Evolutionary conservation across 176 grass and related monocot species (phyloP).

Genomic region (Triticum turgidum): DNA sequence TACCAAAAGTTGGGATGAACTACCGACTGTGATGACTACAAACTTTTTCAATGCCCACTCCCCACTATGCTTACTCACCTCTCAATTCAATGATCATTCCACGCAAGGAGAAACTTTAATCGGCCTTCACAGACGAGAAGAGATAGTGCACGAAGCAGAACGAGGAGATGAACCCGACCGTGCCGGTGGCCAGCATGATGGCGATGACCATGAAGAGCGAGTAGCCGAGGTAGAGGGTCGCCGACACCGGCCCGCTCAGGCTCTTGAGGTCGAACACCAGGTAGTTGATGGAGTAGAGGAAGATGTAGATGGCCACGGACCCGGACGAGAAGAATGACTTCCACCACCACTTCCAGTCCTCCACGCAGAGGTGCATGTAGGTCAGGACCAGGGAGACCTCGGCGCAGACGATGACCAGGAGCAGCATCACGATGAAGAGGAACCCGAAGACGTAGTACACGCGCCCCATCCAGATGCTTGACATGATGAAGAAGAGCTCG

Average conservation of each 20-base stretch:
- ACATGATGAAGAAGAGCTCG: constrained; percentile 90
- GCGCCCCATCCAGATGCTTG: constrained; percentile 78
- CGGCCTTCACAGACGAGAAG: constrained; percentile 77
- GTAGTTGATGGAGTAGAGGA: constrained; percentile 81
- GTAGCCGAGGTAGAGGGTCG: constrained; percentile 82
- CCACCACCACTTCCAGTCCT: constrained; percentile 94
- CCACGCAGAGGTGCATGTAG: constrained; percentile 80
- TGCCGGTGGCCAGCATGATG: constrained; percentile 78
- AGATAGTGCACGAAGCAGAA: constrained; percentile 82
- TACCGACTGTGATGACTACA: constrained; percentile 27
- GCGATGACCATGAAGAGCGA: constrained; percentile 85
- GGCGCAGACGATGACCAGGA: constrained; percentile 67
- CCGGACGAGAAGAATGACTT: constrained; percentile 84
- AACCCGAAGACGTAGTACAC: constrained; percentile 83
- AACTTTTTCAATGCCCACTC: constrained; percentile 34
- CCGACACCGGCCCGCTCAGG: constrained; percentile 73
- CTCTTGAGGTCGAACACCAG: constrained; percentile 77
- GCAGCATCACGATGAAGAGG: constrained; percentile 70
- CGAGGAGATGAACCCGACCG: constrained; percentile 76
- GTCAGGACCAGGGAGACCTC: constrained; percentile 80
- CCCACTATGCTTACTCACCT: constrained; percentile 48
- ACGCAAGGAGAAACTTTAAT: constrained; percentile 37
- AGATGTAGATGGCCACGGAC: constrained; percentile 74
- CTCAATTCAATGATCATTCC: constrained; percentile 16
- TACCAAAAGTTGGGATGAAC: constrained; percentile 47